Base-by-base conservation (phyloP, 2,329 filamentous ascomycete genomes). In the Cryphonectria parasitica region DNA sequence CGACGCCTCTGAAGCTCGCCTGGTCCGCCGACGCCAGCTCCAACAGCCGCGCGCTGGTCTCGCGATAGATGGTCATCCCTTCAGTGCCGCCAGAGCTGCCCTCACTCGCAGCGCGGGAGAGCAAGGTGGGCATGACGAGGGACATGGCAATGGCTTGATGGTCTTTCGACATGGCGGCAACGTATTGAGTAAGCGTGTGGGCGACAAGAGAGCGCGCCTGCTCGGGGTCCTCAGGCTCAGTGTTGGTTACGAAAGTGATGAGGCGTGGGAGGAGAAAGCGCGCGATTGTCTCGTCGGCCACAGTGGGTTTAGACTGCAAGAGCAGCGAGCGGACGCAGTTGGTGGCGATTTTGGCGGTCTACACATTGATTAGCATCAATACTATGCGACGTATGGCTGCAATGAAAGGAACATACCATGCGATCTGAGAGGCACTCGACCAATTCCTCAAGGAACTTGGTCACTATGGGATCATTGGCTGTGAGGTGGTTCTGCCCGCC, bases 291-390 rank as follows among this genome's bases (percentile, higher is more conserved):
- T 94, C 88, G 77, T 94, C 91, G 28, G 92, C 90, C 0, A 85
- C 74, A 71, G 90, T 87, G 74, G 89, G 83, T 66, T 88, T 83
- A 67, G 87, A 82, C 75, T 91, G 84, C 3, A 97, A 83, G 41
- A 98, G 85, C 10, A 98, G 87, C 10, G 94, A 96, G 69, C 95
- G 90, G 74, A 95, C 89, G 80, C 96, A 99, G 77, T 94, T 94
- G 72, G 94, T 92, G 1, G 96, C 94, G 69, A 98, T 95, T 77
- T 93, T 97, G 68, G 93, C 92, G 1, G 93, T 95, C 89, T 91
- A 68, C 11, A n/a, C 10, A 31, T 72, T 75, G 68, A 77, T 77
- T 66, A 72, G 68, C 66, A 75, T 25, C 6, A 11, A n/a, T 34
- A 41, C 19, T 1, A 58, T 28, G 54, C 34, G 52, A 49, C 7